Evolutionary conservation across 164 flowering plant genomes (phyloP), one percentile per base, ranked within the genome.

Genomic region (Aristolochia fimbriata): DNA sequence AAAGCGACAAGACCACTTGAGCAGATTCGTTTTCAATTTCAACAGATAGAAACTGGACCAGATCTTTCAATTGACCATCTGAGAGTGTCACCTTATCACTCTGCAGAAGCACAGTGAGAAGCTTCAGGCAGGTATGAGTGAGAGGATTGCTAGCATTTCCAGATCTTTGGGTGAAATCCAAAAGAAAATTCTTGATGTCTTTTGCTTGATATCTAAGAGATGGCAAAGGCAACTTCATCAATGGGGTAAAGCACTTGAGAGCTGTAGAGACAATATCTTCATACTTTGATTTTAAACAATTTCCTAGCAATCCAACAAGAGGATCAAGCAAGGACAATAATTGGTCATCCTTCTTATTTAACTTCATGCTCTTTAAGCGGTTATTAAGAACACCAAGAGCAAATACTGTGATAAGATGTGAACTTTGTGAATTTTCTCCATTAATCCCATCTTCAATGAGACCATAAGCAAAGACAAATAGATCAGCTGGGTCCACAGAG

Each of bases 11-110:
- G 55, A 91, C 91, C 64, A 84, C 60, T 70, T 65, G 63, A 11
- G 97, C 83, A 15, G 97, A 87, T 60, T 81, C 79, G 48, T 64
- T 85, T 63, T 83, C 93, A 54, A 94, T 81, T 70, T 94, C 99
- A 55, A 86, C 75, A 77, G 91, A 91, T 49, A 91, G 97, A 74
- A 83, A 85, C 69, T 83, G 89, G 68, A 91, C 72, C 58, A 94
- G 64, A 71, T 77, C 61, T 43, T 78, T 91, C 45, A 94, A 60
- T 63, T 94, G 91, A 65, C 78, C 91, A 21, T 75, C 59, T 14
- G 95, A 86, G 51, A 91, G 86, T 4, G 89, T 80, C 58, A 84
- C 72, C 46, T 69, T 79, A 6, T 84, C 78, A 69, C 75, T 77
- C 15, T 77, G 75, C 62, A 94, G 66, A 47, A 94, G 91, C 41